Evolutionary conservation across 495 filamentous ascomycete species (phyloP).

Genomic region (Darksidea phi): DNA sequence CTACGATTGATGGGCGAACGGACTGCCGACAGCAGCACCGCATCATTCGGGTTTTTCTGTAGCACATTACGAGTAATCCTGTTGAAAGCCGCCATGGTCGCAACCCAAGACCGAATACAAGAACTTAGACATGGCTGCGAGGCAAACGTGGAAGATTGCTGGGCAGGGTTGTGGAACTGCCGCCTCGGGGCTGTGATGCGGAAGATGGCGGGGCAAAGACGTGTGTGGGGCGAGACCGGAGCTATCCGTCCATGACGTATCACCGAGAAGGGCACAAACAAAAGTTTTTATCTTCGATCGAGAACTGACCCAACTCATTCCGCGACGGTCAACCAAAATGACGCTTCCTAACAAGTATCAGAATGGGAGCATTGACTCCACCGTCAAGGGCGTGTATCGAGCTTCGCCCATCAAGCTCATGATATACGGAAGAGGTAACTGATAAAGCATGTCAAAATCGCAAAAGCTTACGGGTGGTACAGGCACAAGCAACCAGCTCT

Average conservation of each 20-base stretch:
- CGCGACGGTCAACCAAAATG: slow-evolving; percentile 16
- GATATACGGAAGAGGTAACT: slow-evolving; percentile 31
- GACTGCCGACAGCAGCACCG: slow-evolving; percentile 35
- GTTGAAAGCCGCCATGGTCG: slow-evolving; percentile 31
- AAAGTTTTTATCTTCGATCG: slow-evolving; percentile 1
- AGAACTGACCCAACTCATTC: background rate
- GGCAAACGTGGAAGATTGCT: background rate
- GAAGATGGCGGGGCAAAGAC: slow-evolving; percentile 29
- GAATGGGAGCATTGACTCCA: slow-evolving; percentile 34
- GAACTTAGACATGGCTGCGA: slow-evolving; percentile 1
- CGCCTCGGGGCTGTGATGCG: slow-evolving; percentile 10
- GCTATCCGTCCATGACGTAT: slow-evolving; percentile 33
- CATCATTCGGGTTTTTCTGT: slow-evolving; percentile 35
- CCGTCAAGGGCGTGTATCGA: slow-evolving; percentile 25
- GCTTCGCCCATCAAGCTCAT: slow-evolving; percentile 34
- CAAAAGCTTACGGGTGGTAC: background rate
- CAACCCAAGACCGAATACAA: background rate
- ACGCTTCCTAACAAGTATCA: slow-evolving; percentile 32
- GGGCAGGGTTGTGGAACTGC: slow-evolving; percentile 20
- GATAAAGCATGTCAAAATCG: background rate
- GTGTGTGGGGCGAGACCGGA: slow-evolving; percentile 31
- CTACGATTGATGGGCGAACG: slow-evolving; percentile 34
- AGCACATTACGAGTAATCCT: slow-evolving; percentile 26
- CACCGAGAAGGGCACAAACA: background rate
- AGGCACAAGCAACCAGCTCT: slow-evolving; percentile 29